Conservation (phyloP, 1,284 basidiomycete genomes). For the Naganishia sp. region DNA sequence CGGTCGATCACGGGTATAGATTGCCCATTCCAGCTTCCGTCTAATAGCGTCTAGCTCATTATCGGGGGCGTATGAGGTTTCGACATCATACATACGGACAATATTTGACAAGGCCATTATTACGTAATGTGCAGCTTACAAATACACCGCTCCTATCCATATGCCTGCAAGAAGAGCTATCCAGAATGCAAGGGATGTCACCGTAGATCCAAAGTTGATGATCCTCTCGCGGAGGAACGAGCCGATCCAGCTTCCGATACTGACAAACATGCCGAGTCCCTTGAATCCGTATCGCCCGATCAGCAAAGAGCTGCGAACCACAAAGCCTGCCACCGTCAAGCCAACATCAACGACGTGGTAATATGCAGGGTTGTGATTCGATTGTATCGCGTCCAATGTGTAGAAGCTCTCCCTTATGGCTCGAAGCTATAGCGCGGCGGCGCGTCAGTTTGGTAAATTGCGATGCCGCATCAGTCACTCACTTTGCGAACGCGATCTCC, state of each 20-base stretch:
- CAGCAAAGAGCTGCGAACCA: neutral
- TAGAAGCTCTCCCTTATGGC: constrained; percentile 22
- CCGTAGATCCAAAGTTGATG: constrained; percentile 4
- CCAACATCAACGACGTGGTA: constrained; percentile 17
- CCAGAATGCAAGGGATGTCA: constrained; percentile 15
- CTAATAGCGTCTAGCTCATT: constrained; percentile 46
- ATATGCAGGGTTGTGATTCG: constrained; percentile 20
- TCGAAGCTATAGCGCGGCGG: constrained; percentile 8
- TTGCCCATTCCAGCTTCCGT: constrained; percentile 74
- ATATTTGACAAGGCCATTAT: neutral
- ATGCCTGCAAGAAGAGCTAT: constrained; percentile 12
- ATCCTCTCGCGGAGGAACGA: neutral
- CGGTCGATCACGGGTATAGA: constrained; percentile 64
- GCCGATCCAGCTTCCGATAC: neutral
- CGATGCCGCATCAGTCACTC: neutral
- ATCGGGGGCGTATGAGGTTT: neutral
- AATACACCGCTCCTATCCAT: constrained; percentile 5
- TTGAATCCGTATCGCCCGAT: neutral
- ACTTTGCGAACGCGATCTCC: constrained; percentile 25
- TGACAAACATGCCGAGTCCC: neutral
- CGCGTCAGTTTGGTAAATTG: neutral
- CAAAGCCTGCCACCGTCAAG: neutral
- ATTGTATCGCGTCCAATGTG: constrained; percentile 19
- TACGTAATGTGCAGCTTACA: neutral
- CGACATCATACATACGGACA: neutral